Base-by-base conservation (phyloP, 1,284 basidiomycete genomes). In the Porodaedalea pini region DNA sequence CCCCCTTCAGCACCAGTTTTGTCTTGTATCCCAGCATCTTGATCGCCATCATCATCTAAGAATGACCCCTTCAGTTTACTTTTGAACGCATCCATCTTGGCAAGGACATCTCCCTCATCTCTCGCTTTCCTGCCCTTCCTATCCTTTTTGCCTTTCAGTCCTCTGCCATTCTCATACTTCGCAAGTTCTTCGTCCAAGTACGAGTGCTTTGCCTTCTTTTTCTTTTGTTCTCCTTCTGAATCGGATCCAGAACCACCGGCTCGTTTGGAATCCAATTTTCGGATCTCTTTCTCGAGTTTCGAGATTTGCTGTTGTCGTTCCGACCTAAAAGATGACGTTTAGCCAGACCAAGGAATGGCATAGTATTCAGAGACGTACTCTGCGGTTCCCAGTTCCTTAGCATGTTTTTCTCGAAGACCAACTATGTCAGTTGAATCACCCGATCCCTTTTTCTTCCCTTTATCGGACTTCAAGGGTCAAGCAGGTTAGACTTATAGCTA, bases 281-380 rank as follows among this genome's bases (percentile, higher is more conserved):
- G 85, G 57, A 98, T 88, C 54, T 94, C 90, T 2, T 85, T 86
- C 70, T 97, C 90, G 81, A 97, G 90, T 63, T 82, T 85, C 64
- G 85, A 88, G 57, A 97, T 94, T 69, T 95, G 89, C 4, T 57
- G 37, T 27, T 61, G 40, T 53, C 25, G 51, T 27, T 32, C 19
- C 34, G 51, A 21, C 29, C 31, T 55, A 32, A 58, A 3, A 51
- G 39, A 11, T 31, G 40, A 21, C 23, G 21, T 29, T 7, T 36
- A 11, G 5, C 21, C 4, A 40, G 6, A 41, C 3, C 19, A 55
- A 8, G 27, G 17, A 15, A 25, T 34, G 19, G 29, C 19, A 32
- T 23, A 17, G 21, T 50, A 54, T 55, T 57, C 36, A 47, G 56
- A 3, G 32, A 67, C 79, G 63, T 64, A 88, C 77, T 82, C 78